Base-by-base conservation (phyloP, 1,284 basidiomycete species). In the Austropuccinia psidii region DNA sequence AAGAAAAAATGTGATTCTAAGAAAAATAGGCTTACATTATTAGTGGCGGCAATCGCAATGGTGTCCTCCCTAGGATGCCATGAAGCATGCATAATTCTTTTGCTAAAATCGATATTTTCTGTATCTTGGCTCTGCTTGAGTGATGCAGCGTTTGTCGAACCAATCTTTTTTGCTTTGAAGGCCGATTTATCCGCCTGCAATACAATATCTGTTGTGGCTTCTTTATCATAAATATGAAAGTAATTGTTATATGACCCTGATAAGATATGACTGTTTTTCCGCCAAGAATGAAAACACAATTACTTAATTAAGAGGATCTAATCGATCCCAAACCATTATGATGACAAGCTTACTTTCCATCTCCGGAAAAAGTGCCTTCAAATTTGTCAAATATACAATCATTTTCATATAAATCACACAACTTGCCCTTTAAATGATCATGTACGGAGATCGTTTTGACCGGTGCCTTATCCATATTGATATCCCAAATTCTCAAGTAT, bases 381-480 rank as follows among this genome's bases (percentile, higher is more conserved):
- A 98, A 99, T 83, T 98, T 98, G 85, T 98, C 96, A 82, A 98
- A 99, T 81, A 99, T 99, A 82, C 95, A 98, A 81, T 99, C 96
- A 80, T 98, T 99, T 84, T 99, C 96, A 81, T 99, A 99, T 76
- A 98, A 83, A 82, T 99, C 96, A 82, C 96, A 99, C 13, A 99
- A 87, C 82, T 98, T 98, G 74, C 91, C 90, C 68, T 95, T 89
- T 50, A 99, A 85, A 82, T 98, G 96, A 79, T 99, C 96, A 80
- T 99, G 96, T 78, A 99, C 98, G 72, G 92, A 91, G 82, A 99
- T 98, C 7, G 94, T 98, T 84, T 96, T 96, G 76, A 99, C 84
- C 4, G 96, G 96, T 80, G 90, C 88, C 77, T 88, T 89, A 83
- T 99, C 96, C 95, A 98, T 98, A 82, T 96, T 96, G 82, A 98